Percentiles rank a stretch among this genome's conserved stretches.
phyloP scores from a whole-genome alignment of 108 stramenopile species.

The Cyclostephanos tholiformis region DNA sequence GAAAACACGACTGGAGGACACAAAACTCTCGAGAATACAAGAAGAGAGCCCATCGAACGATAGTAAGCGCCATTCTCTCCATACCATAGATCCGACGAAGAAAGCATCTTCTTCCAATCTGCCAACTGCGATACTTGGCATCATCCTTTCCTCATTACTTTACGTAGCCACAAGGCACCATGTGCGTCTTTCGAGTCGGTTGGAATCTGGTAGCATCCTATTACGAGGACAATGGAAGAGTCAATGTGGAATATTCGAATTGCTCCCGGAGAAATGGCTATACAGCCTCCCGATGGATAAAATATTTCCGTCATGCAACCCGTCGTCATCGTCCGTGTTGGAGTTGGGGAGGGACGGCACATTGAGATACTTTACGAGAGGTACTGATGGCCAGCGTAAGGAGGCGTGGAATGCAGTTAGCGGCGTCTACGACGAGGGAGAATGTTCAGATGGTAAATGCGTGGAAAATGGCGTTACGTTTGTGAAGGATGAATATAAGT shows the following conservation, averaged over 20 bases:
- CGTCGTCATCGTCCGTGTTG: constrained; percentile 27
- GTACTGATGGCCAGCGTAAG: constrained; percentile 8
- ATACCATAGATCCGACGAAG: neutral
- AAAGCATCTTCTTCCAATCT: constrained; percentile 14
- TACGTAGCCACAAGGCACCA: constrained; percentile 19
- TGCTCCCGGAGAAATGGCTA: constrained; percentile 22
- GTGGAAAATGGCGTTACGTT: constrained; percentile 4
- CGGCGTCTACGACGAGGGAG: neutral
- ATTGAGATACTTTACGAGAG: constrained; percentile 30
- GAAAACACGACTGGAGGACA: neutral
- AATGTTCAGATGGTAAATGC: constrained; percentile 10
- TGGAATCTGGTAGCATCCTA: constrained; percentile 22
- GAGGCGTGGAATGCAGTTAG: constrained; percentile 14
- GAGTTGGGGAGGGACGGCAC: constrained; percentile 38
- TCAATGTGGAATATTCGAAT: constrained; percentile 37
- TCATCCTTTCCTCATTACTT: constrained; percentile 13
- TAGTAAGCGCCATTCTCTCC: neutral
- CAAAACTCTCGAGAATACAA: constrained; percentile 13
- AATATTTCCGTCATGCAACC: constrained; percentile 11
- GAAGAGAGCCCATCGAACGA: constrained; percentile 11
- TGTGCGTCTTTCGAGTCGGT: constrained; percentile 19
- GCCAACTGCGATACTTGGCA: constrained; percentile 7
- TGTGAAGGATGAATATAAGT: constrained; percentile 5
- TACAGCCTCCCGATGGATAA: constrained; percentile 3
- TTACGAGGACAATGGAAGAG: constrained; percentile 42